phyloP scores from a whole-genome alignment of 352 stramenopile species.

The Globisporangium sylvaticum region DNA sequence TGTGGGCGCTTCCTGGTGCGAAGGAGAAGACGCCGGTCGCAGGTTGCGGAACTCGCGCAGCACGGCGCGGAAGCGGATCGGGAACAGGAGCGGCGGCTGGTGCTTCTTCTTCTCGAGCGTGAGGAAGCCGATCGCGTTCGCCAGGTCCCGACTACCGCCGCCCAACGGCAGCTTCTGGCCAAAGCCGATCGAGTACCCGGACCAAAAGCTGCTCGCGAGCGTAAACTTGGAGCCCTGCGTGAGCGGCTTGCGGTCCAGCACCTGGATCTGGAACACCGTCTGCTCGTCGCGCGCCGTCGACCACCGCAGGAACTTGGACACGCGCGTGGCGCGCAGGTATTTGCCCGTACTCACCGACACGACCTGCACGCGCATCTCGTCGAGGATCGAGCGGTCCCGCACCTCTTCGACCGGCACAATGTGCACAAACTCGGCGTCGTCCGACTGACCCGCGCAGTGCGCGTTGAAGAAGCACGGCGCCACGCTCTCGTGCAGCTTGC shows the following conservation, averaged over 20 bases:
- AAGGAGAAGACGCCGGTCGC: slow-evolving; percentile 14
- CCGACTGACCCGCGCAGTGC: slow-evolving; percentile 28
- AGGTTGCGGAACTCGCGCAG: slow-evolving; percentile 30
- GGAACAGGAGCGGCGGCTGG: slow-evolving; percentile 52
- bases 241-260: slow-evolving; percentile 46
- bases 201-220: slow-evolving; percentile 54
- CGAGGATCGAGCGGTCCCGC: slow-evolving; percentile 48
- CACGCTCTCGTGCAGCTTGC: slow-evolving; percentile 43
- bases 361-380: slow-evolving; percentile 61
- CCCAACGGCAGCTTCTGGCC: slow-evolving; percentile 52
- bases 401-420: slow-evolving; percentile 50
- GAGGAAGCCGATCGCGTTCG: slow-evolving; percentile 54
- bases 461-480: slow-evolving; percentile 56
- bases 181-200: slow-evolving; percentile 45
- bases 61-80: slow-evolving; percentile 51
- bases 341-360: slow-evolving; percentile 44
- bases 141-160: slow-evolving; percentile 37
- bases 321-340: slow-evolving; percentile 52
- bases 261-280: slow-evolving; percentile 62
- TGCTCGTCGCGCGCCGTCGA: slow-evolving; percentile 50
- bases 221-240: slow-evolving; percentile 50
- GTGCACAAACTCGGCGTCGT: slow-evolving; percentile 51
- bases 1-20: slow-evolving; percentile 21
- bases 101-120: slow-evolving; percentile 71
- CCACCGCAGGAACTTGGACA: slow-evolving; percentile 71